These are phyloP conservation scores for Alternaria postmessia DNA, from an alignment of 2,329 filamentous ascomycete genomes.

Conservation along the genomic window DNA sequence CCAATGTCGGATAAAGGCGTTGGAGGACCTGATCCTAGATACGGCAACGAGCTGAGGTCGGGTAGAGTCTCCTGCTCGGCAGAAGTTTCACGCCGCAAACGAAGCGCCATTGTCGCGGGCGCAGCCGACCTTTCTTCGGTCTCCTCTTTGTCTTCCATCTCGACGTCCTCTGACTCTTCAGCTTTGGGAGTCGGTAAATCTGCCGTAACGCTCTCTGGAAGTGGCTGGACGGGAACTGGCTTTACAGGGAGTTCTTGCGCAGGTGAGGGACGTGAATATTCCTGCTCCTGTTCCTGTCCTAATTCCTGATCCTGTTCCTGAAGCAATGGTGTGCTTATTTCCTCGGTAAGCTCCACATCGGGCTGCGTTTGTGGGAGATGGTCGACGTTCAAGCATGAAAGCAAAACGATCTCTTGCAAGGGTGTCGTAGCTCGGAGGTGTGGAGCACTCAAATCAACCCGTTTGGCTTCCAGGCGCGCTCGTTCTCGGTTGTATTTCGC, in stretches of 20 bases:
- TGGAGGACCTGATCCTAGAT: conserved; percentile 54
- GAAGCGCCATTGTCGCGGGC: conserved; percentile 44
- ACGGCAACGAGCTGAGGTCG: conserved; percentile 56
- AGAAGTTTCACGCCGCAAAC: conserved; percentile 40
- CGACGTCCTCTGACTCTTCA: conserved; percentile 45
- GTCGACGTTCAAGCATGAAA: conserved; percentile 50
- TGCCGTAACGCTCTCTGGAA: conserved; percentile 26
- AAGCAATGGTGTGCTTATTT: conserved; percentile 26
- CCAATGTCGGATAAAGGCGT: conserved; percentile 55
- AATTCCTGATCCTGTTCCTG: conserved; percentile 18
- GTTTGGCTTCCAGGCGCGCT: conserved; percentile 53
- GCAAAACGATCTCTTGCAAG: conserved; percentile 53
- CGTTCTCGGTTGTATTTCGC: conserved; percentile 58
- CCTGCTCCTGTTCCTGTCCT: conserved; percentile 12
- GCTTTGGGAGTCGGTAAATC: conserved; percentile 48
- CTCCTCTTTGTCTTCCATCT: conserved; percentile 33
- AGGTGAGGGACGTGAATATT: conserved; percentile 5
- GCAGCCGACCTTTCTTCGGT: conserved; percentile 36
- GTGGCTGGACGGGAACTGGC: conserved; percentile 19
- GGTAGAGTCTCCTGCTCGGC: conserved; percentile 49
- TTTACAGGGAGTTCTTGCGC: conserved; percentile 2
- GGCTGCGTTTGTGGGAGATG: conserved; percentile 34
- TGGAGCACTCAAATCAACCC: conserved; percentile 53
- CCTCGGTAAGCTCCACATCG: conserved; percentile 22
- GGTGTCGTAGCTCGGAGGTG: conserved; percentile 55